Evolutionary conservation across 176 grass and related monocot genomes (phyloP).

Genomic region (Oryza longistaminata): DNA sequence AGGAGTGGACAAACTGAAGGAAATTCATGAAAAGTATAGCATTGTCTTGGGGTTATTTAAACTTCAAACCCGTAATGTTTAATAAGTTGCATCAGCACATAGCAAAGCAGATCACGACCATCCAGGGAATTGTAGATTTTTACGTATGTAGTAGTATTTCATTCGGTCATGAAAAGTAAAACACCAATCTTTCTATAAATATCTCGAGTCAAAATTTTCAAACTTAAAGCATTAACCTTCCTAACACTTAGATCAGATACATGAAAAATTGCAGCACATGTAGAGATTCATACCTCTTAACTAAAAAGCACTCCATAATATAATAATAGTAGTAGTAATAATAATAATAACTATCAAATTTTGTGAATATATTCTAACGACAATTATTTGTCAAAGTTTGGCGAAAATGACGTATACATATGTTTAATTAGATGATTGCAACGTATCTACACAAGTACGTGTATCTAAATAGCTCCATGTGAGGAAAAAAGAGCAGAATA

Average conservation of each 20-base stretch:
- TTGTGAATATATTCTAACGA: neutral
- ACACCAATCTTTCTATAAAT: no score
- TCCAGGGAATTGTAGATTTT: neutral
- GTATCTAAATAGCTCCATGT: neutral
- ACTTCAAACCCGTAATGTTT: neutral
- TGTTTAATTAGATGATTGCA: no score
- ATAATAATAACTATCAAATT: neutral
- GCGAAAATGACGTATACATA: no score
- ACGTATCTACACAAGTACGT: no score
- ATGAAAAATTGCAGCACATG: neutral
- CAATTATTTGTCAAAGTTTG: neutral
- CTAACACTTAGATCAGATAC: neutral
- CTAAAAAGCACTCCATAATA: neutral
- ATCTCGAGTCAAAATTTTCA: neutral
- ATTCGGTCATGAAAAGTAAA: no score
- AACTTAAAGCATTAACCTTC: neutral
- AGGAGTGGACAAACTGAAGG: neutral
- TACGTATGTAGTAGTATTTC: neutral
- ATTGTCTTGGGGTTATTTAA: neutral
- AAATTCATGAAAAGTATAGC: neutral
- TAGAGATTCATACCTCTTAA: neutral
- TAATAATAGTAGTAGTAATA: no score
- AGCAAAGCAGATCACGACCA: neutral
- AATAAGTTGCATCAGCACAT: neutral
- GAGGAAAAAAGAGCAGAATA: neutral